Percentiles rank a stretch among this genome's conserved stretches.
These are phyloP conservation scores for Triangularia setosa DNA, from an alignment of 2,329 filamentous ascomycete species.

Conservation along the genomic window DNA sequence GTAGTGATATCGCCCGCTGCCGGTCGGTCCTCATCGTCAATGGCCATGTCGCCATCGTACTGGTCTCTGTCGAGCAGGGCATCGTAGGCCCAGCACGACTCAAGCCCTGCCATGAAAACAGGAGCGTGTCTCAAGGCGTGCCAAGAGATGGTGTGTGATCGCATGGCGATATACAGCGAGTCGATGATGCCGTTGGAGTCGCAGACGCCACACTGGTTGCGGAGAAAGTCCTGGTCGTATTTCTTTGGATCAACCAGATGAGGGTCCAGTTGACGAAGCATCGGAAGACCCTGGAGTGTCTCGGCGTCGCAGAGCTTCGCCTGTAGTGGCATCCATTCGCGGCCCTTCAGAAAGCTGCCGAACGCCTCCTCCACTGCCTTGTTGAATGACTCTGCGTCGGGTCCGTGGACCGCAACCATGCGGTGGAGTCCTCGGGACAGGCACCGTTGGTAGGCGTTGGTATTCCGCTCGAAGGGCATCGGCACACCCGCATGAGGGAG, in stretches of 20 bases:
- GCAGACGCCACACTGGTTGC: slow-evolving; percentile 52
- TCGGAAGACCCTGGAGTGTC: slow-evolving; percentile 52
- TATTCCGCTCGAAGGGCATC: slow-evolving; percentile 60
- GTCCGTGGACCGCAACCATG: slow-evolving; percentile 51
- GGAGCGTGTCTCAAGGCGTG: slow-evolving; percentile 46
- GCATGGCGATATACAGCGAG: slow-evolving; percentile 58
- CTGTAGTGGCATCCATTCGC: slow-evolving; percentile 56
- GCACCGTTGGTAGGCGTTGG: slow-evolving; percentile 57
- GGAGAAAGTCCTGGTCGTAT: slow-evolving; percentile 51
- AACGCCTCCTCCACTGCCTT: slow-evolving; percentile 49
- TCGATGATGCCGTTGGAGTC: slow-evolving; percentile 53
- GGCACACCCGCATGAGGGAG: slow-evolving; percentile 51
- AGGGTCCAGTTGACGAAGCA: slow-evolving; percentile 52
- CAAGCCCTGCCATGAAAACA: slow-evolving; percentile 49
- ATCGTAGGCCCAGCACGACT: slow-evolving; percentile 53
- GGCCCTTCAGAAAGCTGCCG: slow-evolving; percentile 44
- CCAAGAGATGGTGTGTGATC: slow-evolving; percentile 53
- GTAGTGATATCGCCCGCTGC: slow-evolving; percentile 45
- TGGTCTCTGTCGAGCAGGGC: slow-evolving; percentile 44
- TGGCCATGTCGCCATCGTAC: slow-evolving; percentile 33
- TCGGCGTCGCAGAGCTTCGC: slow-evolving; percentile 55
- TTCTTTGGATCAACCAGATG: slow-evolving; percentile 36
- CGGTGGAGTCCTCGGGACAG: slow-evolving; percentile 57
- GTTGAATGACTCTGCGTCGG: slow-evolving; percentile 46
- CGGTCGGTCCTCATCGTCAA: slow-evolving; percentile 36